Evolutionary conservation across 1,284 basidiomycete genomes (phyloP), one percentile per base, ranked within the genome.

Genomic region (Ustilago bromivora): DNA sequence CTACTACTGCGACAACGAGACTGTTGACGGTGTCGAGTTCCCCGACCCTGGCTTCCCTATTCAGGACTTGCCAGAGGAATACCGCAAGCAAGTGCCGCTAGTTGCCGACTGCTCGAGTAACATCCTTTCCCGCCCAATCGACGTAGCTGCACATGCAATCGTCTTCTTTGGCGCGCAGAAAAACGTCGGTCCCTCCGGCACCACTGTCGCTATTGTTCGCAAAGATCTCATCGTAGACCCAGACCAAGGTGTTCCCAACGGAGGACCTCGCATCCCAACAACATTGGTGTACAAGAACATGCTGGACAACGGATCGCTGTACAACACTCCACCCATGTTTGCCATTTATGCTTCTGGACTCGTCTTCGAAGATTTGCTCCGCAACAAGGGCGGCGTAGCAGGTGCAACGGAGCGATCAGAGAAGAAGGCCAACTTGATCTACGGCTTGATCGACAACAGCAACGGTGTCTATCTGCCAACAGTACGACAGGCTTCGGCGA

Each of bases 1-100:
- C 63, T 98, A 97, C 88, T 99, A 98, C 88, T 99, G 97, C 90
- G 96, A 98, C 87, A 99, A 99, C 88, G 97, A 99, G 89, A 99
- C 97, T 3, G 94, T 99, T 68, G 93, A 98, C 83, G 97, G 97
- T 38, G 92, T 96, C 63, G 93, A 99, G 88, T 98, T 94, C 88
- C 89, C 93, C 4, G 90, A 28, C 86, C 82, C 90, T 5, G 89
- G 92, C n/a, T 98, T 98, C 89, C 96, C 96, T 2, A 94, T 93
- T 88, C 89, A 93, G 75, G 88, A 90, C 57, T 89, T 98, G 46
- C 91, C 92, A 7, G 67, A 76, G 32, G 84, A 85, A 2, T 88
- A 90, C 70, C 87, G 88, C 32, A 74, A 83, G 60, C 78, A 87
- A 68, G 89, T 93, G 12, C 95, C 95, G 8, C 90, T 99, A 76